These are phyloP conservation scores for Alternaria burnsii DNA, from an alignment of 2,329 filamentous ascomycete genomes.

Conservation along the genomic window DNA sequence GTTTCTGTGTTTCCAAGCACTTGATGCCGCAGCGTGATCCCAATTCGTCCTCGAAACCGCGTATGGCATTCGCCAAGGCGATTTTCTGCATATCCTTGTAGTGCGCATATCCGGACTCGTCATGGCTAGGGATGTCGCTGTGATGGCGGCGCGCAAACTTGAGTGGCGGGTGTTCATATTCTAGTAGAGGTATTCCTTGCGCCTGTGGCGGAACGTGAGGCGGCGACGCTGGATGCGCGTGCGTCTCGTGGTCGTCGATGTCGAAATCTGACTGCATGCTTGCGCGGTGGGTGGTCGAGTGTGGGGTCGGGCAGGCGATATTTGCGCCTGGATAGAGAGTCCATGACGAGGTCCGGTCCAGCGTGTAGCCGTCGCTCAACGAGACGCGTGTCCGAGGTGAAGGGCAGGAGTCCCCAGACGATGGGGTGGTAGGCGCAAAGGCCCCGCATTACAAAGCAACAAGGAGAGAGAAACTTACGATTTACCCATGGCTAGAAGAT, in stretches of 20 bases:
- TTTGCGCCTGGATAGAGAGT: constrained; percentile 5
- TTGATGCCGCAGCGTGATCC: constrained; percentile 30
- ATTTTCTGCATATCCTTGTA: constrained; percentile 36
- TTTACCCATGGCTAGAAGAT: constrained; percentile 49
- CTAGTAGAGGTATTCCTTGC: constrained; percentile 35
- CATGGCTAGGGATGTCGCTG: constrained; percentile 29
- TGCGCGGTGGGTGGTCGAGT: constrained; percentile 14
- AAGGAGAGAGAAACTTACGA: constrained; percentile 47
- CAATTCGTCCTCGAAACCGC: constrained; percentile 35
- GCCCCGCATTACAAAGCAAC: constrained; percentile 24
- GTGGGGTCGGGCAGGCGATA: constrained; percentile 6
- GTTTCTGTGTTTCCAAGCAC: constrained; percentile 33
- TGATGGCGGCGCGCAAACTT: constrained; percentile 45
- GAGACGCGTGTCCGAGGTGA: constrained; percentile 21
- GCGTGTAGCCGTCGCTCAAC: constrained; percentile 7
- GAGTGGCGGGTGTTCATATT: constrained; percentile 34
- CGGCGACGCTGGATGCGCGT: constrained; percentile 14
- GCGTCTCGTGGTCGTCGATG: constrained; percentile 8
- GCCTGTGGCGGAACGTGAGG: constrained; percentile 26
- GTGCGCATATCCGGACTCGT: constrained; percentile 35
- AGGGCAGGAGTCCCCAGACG: constrained; percentile 30
- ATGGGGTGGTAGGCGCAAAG: constrained; percentile 19
- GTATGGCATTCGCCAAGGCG: constrained; percentile 39
- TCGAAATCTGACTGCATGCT: constrained; percentile 20
- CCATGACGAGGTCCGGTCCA: constrained; percentile 18